A percentile compares a stretch with the other conserved stretches of the same genome.
phyloP scores from a whole-genome alignment of 2,329 filamentous ascomycete species.

The Colletotrichum kahawae region DNA sequence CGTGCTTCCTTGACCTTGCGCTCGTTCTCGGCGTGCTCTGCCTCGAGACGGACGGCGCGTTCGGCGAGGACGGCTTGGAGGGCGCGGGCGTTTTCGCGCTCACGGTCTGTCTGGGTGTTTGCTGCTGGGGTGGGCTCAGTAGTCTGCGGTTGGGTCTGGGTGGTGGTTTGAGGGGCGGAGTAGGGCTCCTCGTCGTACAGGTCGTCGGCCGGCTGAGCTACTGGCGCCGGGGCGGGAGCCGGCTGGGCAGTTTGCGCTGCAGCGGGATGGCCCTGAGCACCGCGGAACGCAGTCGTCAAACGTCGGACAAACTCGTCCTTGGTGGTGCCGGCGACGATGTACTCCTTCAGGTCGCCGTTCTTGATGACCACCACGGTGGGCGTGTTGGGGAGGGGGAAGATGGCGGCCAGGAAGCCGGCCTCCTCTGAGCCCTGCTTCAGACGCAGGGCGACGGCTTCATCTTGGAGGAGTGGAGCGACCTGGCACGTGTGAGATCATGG shows the following conservation, averaged over 20 bases:
- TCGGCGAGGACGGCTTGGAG: constrained; percentile 52
- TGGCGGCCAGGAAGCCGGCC: constrained; percentile 79
- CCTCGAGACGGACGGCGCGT: constrained; percentile 49
- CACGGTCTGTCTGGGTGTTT: constrained; percentile 23
- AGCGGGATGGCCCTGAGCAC: background rate
- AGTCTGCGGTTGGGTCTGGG: background rate
- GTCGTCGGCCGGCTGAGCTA: background rate
- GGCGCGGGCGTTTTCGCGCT: constrained; percentile 21
- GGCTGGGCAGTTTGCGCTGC: background rate
- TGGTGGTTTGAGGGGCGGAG: background rate
- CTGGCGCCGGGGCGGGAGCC: background rate
- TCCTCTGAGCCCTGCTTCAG: constrained; percentile 78
- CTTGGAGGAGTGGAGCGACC: background rate
- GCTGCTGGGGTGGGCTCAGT: background rate
- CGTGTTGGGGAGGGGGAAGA: constrained; percentile 80
- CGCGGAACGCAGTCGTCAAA: constrained; percentile 43
- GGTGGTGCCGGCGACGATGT: constrained; percentile 68
- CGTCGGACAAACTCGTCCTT: constrained; percentile 71
- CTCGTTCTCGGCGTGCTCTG: constrained; percentile 47
- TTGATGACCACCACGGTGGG: constrained; percentile 82
- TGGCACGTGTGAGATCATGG: background rate
- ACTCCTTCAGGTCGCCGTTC: constrained; percentile 79
- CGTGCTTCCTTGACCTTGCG: constrained; percentile 56
- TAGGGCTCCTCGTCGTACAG: background rate
- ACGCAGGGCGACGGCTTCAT: constrained; percentile 71